These are phyloP conservation scores for Salicornia ramosissima DNA, from an alignment of 148 eudicot genomes.

Conservation along the genomic window DNA sequence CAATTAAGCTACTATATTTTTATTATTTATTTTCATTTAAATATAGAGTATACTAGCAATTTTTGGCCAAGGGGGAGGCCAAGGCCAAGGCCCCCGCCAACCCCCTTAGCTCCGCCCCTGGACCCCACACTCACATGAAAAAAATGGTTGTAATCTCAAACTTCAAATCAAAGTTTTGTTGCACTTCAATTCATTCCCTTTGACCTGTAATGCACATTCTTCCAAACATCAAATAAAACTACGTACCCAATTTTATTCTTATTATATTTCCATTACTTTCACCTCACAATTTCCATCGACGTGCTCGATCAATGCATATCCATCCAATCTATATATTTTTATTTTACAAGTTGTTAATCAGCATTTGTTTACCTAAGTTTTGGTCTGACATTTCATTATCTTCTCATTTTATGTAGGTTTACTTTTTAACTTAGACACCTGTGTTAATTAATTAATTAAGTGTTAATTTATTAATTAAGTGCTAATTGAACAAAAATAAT, in stretches of 20 bases:
- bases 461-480: not conserved
- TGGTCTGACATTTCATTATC: too few relatives aligned
- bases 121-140: slow-evolving; percentile 21
- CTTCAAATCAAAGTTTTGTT: slow-evolving; percentile 3
- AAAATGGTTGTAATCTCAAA: slow-evolving; percentile 4
- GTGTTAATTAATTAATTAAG: too few relatives aligned
- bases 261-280: not conserved
- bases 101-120: too few relatives aligned
- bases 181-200: not conserved
- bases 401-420: too few relatives aligned
- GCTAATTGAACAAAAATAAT: not conserved
- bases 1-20: too few relatives aligned
- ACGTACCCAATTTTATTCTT: not conserved
- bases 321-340: not conserved
- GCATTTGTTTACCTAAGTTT: too few relatives aligned
- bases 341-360: not conserved
- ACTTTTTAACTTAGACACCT: too few relatives aligned
- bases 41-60: too few relatives aligned
- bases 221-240: not conserved
- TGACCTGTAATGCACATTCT: slow-evolving; percentile 20
- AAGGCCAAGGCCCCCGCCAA: too few relatives aligned
- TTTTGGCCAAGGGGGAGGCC: too few relatives aligned
- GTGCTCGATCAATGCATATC: slow-evolving; percentile 12
- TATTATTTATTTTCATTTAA: too few relatives aligned
- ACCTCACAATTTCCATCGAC: slow-evolving; percentile 3